Percentiles rank a stretch among this genome's conserved stretches.
These are phyloP conservation scores for Massarina eburnea DNA, from an alignment of 2,329 filamentous ascomycete genomes.

Conservation along the genomic window DNA sequence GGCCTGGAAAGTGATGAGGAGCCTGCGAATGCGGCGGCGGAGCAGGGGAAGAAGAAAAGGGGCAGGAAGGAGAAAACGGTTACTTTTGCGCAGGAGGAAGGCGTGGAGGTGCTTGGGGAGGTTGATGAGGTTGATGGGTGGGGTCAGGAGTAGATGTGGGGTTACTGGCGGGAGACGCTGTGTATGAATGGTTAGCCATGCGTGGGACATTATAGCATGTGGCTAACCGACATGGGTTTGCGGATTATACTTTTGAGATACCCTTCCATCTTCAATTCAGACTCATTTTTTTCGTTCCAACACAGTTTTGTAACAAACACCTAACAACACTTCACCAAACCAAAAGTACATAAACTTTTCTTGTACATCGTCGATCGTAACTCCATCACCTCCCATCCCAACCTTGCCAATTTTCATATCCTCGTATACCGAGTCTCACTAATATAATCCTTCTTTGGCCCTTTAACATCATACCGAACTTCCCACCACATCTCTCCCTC, in stretches of 20 bases:
- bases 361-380: too few species aligned
- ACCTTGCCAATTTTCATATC: background rate
- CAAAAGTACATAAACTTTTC: too few species aligned
- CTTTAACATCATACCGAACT: constrained; percentile 42
- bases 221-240: too few species aligned
- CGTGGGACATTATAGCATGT: too few species aligned
- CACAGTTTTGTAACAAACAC: too few species aligned
- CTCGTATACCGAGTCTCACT: constrained; percentile 37
- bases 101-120: constrained; percentile 32
- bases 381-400: background rate
- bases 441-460: constrained; percentile 46
- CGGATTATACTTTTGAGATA: too few species aligned
- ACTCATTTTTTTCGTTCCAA: too few species aligned
- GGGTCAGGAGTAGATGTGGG: constrained; percentile 9
- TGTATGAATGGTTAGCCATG: too few species aligned
- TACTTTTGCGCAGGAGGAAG: constrained; percentile 28
- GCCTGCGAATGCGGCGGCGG: constrained; percentile 14
- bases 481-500: constrained; percentile 32
- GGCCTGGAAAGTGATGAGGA: constrained; percentile 19
- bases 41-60: constrained; percentile 31
- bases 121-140: constrained; percentile 25
- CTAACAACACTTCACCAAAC: too few species aligned
- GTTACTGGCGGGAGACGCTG: too few species aligned
- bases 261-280: too few species aligned
- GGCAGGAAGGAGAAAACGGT: constrained; percentile 29